Conservation (phyloP, 305 asterid genomes). For the Fraxinus velutina region DNA sequence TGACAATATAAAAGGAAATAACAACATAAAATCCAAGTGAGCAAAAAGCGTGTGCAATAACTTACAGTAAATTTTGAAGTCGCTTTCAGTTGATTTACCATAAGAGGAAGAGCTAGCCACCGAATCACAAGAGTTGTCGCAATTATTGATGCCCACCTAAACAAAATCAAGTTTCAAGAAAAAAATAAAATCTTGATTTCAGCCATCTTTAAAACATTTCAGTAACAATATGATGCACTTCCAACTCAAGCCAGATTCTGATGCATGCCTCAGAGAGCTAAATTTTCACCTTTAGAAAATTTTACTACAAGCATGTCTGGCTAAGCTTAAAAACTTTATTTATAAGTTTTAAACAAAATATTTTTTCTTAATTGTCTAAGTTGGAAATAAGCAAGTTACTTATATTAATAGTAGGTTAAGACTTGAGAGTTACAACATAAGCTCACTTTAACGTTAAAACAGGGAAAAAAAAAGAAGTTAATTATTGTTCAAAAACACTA, state of each 20-base stretch:
- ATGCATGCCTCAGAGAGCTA: not conserved
- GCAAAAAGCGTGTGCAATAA: constrained; percentile 7
- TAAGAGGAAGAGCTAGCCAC: constrained; percentile 52
- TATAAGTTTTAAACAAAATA: not conserved
- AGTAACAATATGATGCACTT: constrained; percentile 11
- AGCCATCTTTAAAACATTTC: not conserved
- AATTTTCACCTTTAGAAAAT: not conserved
- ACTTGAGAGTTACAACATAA: not conserved
- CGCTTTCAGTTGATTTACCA: constrained; percentile 69
- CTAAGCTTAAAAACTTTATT: not conserved
- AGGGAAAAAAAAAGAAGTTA: not conserved
- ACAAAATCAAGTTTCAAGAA: constrained; percentile 19
- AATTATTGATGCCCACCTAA: constrained; percentile 85
- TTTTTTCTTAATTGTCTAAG: not conserved
- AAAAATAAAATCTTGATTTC: constrained; percentile 1
- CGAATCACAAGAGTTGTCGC: constrained; percentile 66
- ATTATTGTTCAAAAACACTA: not conserved
- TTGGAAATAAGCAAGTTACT: not conserved
- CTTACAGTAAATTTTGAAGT: constrained; percentile 73
- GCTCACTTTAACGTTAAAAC: not conserved
- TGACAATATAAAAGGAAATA: not conserved
- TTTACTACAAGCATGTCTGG: not conserved
- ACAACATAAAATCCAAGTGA: not conserved
- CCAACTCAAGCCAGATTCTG: constrained; percentile 1
- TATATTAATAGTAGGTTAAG: not conserved